Conservation (phyloP, 305 asterid species). For the Solanum aculeatissimum region DNA sequence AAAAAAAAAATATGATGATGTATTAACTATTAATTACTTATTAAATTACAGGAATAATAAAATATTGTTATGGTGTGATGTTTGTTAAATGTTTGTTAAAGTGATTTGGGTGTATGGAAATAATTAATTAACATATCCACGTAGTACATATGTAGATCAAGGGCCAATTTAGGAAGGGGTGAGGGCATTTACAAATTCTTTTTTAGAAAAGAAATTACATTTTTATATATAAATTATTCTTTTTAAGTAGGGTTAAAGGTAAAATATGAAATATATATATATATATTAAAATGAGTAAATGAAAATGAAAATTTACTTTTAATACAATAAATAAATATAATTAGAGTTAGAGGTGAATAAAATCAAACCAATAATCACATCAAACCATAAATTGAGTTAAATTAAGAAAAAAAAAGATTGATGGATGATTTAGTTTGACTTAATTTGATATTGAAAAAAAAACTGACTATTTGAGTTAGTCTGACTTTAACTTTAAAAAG, state of each 20-base stretch:
- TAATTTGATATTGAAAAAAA: too few species aligned
- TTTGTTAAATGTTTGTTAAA: background rate
- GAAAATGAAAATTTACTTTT: background rate
- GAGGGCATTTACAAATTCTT: fast-evolving
- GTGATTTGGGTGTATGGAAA: background rate
- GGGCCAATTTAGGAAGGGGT: background rate
- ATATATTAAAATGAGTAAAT: background rate
- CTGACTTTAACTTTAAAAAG: too few species aligned
- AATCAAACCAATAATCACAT: too few species aligned
- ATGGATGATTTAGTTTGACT: too few species aligned
- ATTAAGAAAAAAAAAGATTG: too few species aligned
- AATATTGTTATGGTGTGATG: background rate
- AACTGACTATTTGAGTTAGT: too few species aligned
- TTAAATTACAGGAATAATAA: background rate
- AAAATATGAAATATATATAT: background rate
- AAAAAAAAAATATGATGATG: background rate
- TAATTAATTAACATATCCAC: background rate
- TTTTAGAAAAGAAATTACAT: background rate
- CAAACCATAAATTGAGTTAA: too few species aligned
- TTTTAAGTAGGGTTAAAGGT: background rate
- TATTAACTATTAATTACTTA: background rate
- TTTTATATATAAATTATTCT: too few species aligned
- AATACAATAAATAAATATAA: background rate
- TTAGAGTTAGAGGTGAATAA: too few species aligned
- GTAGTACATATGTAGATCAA: background rate